Evolutionary conservation across 495 filamentous ascomycete genomes (phyloP), one percentile per base, ranked within the genome.

Genomic region (Talaromyces thailandensis): DNA sequence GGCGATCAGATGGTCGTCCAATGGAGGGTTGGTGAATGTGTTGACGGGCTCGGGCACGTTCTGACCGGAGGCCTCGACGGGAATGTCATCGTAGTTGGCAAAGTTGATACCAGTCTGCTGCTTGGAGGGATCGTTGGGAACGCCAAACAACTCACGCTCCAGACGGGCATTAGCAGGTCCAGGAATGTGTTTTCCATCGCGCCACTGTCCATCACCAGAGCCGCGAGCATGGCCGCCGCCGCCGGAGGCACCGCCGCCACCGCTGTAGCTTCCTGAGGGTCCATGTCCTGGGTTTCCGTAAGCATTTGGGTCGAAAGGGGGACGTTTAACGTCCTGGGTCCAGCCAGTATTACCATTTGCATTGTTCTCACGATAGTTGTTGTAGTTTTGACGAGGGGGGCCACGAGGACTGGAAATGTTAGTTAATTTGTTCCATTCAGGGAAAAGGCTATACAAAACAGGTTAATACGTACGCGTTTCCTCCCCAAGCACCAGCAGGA

Each of bases 51-150:
- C 95, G 50, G 94, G 95, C 52, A 96, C 91, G 72, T 95, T 87
- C 52, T 91, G 88, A 51, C 94, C 94, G 63, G 94, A 96, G 48
- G 95, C 93, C 72, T 96, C 94, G 62, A 98, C 95, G 35, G 94
- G 94, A 68, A 98, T 98, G 71, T 98, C 94, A 69, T 98, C 94
- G 76, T 98, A 98, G 80, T 98, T 98, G 78, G 96, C 86, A 71
- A 98, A 98, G 82, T 98, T 98, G 86, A 98, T 98, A 70, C 94
- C 94, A 21, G 90, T 96, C 68, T 91, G 89, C 73, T 96, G 89
- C 80, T 96, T 97, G 65, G 89, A 84, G 61, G 92, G 92, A 69
- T 98, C 94, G 74, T 98, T 94, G 64, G 91, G 84, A 50, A 88
- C 86, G 70, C 94, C 94, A 75, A 97, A 98, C 52, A 98, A 87